These are phyloP conservation scores for Penicillium cataractarum DNA, from an alignment of 495 filamentous ascomycete species.

Conservation along the genomic window DNA sequence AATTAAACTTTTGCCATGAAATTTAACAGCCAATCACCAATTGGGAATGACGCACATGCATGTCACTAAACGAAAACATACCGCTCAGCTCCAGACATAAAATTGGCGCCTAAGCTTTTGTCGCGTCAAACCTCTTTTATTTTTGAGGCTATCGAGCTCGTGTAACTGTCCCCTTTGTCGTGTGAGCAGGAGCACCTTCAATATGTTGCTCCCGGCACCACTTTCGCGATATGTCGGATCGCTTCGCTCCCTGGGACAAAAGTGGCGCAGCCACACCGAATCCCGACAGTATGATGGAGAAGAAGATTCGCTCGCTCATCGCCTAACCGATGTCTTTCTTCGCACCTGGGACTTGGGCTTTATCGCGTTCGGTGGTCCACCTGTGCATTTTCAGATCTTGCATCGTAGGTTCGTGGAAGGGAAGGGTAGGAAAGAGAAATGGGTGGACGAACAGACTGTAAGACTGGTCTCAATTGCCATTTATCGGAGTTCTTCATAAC, in stretches of 20 bases:
- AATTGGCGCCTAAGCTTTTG: not conserved
- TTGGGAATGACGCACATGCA: not conserved
- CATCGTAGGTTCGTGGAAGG: slow-evolving; percentile 68
- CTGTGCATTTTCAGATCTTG: slow-evolving; percentile 72
- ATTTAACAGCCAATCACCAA: not conserved
- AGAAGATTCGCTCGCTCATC: slow-evolving; percentile 7
- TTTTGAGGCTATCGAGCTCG: not conserved
- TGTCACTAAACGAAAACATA: not conserved
- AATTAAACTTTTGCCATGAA: not conserved
- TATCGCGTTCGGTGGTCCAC: slow-evolving; percentile 71
- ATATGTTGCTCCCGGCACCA: slow-evolving; percentile 9
- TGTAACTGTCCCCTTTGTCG: too few species aligned
- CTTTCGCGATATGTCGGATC: slow-evolving; percentile 5
- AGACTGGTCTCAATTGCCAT: not conserved
- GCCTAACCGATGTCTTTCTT: slow-evolving; percentile 43
- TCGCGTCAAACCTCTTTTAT: not conserved
- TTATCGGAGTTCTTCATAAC: not conserved
- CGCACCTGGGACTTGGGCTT: slow-evolving; percentile 70
- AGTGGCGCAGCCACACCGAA: slow-evolving; percentile 16
- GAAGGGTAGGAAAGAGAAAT: slow-evolving; percentile 50
- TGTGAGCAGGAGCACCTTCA: not conserved
- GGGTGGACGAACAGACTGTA: slow-evolving; percentile 78
- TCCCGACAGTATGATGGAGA: slow-evolving; percentile 1
- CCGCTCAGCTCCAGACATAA: not conserved
- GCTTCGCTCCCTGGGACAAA: slow-evolving; percentile 12